These are phyloP conservation scores for Sporothrix luriei DNA, from an alignment of 2,329 filamentous ascomycete genomes.

Conservation along the genomic window DNA sequence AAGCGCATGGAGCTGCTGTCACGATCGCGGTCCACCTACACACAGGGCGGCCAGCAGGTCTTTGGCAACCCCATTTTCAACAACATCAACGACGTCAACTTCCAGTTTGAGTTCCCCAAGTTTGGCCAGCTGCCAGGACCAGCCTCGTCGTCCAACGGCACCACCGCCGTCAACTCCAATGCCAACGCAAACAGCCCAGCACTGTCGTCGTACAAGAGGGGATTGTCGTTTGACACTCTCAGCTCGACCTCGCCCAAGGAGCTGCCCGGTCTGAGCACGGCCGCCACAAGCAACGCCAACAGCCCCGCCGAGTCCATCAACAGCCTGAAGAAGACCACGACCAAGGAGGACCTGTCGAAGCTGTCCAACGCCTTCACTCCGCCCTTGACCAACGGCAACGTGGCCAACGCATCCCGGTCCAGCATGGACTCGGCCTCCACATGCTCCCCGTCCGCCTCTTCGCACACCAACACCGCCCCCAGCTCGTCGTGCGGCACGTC, in stretches of 20 bases:
- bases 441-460: conserved; percentile 66
- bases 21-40: conserved; percentile 38
- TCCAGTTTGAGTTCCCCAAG: conserved; percentile 94
- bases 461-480: conserved; percentile 60
- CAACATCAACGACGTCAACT: conserved; percentile 73
- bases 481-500: conserved; percentile 75
- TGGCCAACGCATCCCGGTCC: conserved; percentile 50
- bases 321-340: conserved; percentile 43
- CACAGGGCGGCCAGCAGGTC: conserved; percentile 45
- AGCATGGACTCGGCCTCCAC: conserved; percentile 59
- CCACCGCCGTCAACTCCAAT: conserved; percentile 34
- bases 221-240: conserved; percentile 28
- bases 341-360: conserved; percentile 57
- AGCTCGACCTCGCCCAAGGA: conserved; percentile 37
- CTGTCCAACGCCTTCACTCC: conserved; percentile 64
- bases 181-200: conserved; percentile 34
- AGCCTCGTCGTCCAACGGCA: conserved; percentile 38
- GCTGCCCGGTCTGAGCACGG: conserved; percentile 35
- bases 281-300: conserved; percentile 40
- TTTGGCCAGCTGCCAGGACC: conserved; percentile 74
- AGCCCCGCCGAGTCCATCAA: conserved; percentile 45
- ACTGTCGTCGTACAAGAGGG: conserved; percentile 22
- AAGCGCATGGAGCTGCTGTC: conserved; percentile 71
- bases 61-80: conserved; percentile 55
- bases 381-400: conserved; percentile 49